A percentile compares a stretch with the other conserved stretches of the same genome.
phyloP scores from a whole-genome alignment of 352 stramenopile genomes.

The Pythium chondricola region DNA sequence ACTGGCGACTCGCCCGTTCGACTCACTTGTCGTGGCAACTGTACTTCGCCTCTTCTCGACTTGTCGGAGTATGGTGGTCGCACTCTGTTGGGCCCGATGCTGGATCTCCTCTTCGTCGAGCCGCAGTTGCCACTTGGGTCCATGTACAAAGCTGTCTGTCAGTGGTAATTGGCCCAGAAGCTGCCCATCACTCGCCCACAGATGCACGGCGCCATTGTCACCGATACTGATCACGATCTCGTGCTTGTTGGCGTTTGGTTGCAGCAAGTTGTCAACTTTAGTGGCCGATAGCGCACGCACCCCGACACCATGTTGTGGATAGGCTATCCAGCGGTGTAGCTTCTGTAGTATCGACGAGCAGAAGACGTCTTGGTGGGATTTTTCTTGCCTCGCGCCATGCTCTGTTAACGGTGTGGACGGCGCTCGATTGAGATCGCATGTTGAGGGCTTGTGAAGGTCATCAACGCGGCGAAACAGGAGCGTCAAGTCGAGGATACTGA shows the following conservation, averaged over 20 bases:
- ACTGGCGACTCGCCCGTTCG: no score
- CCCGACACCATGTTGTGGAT: constrained; percentile 4
- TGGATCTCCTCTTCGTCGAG: constrained; percentile 6
- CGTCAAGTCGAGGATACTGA: constrained; percentile 16
- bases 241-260: constrained; percentile 12
- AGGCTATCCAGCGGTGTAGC: constrained; percentile 23
- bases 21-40: no score
- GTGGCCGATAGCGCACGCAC: constrained; percentile 19
- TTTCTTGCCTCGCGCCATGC: no score
- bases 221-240: constrained; percentile 20
- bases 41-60: constrained; percentile 6
- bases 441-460: constrained; percentile 14
- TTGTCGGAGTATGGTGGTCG: constrained; percentile 8
- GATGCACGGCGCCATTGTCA: constrained; percentile 23
- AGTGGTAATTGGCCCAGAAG: constrained; percentile 20
- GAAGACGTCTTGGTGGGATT: neutral
- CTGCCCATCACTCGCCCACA: constrained; percentile 32
- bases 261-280: constrained; percentile 2
- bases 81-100: constrained; percentile 10
- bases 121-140: constrained; percentile 5
- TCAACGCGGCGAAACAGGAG: constrained; percentile 13
- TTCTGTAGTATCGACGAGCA: constrained; percentile 10
- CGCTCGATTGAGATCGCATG: no score
- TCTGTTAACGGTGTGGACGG: no score
- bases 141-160: neutral